Evolutionary conservation across 148 eudicot species (phyloP).

Genomic region (Drosera capensis): DNA sequence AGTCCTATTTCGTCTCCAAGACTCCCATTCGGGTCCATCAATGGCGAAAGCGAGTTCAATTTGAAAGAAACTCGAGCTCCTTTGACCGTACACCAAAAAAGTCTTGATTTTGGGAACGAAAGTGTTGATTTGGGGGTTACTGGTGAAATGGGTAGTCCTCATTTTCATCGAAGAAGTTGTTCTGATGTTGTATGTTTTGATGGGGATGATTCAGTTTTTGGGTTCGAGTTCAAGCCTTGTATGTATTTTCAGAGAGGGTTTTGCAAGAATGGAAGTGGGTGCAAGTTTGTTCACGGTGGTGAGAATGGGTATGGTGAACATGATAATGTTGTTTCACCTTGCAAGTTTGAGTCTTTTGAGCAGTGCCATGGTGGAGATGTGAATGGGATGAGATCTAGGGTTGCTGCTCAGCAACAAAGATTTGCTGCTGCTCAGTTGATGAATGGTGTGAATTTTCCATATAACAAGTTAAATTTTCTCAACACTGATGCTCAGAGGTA

Average conservation of each 20-base stretch:
- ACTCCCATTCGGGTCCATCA: constrained; percentile 2
- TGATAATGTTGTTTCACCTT: constrained; percentile 34
- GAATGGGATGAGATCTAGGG: too few species aligned
- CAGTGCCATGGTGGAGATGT: constrained; percentile 71
- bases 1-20: constrained; percentile 16
- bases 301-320: constrained; percentile 12
- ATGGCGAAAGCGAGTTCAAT: constrained; percentile 5
- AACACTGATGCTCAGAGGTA: too few species aligned
- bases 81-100: constrained; percentile 6
- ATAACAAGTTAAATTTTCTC: too few species aligned
- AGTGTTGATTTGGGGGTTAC: constrained; percentile 4
- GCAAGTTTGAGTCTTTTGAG: constrained; percentile 55
- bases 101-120: constrained; percentile 13
- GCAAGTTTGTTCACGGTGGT: constrained; percentile 56
- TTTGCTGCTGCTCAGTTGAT: constrained; percentile 42
- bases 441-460: constrained; percentile 7
- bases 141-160: constrained; percentile 3
- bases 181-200: constrained; percentile 47
- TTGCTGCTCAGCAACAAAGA: constrained; percentile 63
- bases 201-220: constrained; percentile 29
- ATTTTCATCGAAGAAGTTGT: constrained; percentile 53
- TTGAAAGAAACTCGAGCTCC: too few species aligned
- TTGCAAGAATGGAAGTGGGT: constrained; percentile 71
- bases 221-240: constrained; percentile 76
- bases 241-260: constrained; percentile 76